Percentiles rank a stretch among this genome's conserved stretches.
These are phyloP conservation scores for Candida adriatica DNA, from an alignment of 805 yeast genomes.

Conservation along the genomic window DNA sequence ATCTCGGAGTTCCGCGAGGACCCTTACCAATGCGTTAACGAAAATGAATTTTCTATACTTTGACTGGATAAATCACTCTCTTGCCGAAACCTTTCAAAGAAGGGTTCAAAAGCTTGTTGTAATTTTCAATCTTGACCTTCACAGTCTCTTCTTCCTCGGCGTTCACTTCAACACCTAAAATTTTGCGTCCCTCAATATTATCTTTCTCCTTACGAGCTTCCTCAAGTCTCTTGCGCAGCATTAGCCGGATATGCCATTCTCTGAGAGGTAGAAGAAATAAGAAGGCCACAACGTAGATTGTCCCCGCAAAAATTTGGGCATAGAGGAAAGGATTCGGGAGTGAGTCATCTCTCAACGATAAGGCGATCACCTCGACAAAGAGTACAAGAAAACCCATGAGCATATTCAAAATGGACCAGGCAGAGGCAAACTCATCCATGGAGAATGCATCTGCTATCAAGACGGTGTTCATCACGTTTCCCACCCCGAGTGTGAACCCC, in stretches of 20 bases:
- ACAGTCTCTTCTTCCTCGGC: constrained; percentile 1
- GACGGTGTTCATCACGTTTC: constrained; percentile 35
- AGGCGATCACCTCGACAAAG: constrained; percentile 51
- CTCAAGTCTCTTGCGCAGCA: constrained; percentile 15
- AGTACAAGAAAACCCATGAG: constrained; percentile 30
- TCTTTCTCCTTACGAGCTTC: constrained; percentile 2
- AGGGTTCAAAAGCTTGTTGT: constrained; percentile 6
- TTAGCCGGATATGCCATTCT: constrained; percentile 39
- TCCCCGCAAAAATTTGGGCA: constrained; percentile 55
- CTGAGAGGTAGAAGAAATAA: constrained; percentile 36
- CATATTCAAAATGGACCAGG: constrained; percentile 33
- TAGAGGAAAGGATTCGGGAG: constrained; percentile 40
- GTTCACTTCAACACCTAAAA: constrained; percentile 2
- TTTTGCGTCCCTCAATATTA: constrained; percentile 1
- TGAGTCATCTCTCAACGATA: constrained; percentile 31
- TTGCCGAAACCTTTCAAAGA: constrained; percentile 6
- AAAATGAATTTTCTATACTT: no score
- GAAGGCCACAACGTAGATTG: constrained; percentile 35
- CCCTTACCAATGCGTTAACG: no score
- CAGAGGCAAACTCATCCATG: constrained; percentile 31
- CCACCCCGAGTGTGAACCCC: constrained; percentile 41
- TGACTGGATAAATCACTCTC: constrained; percentile 13
- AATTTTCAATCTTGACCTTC: constrained; percentile 1
- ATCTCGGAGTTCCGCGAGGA: no score
- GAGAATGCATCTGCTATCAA: constrained; percentile 34